Evolutionary conservation across 1,284 basidiomycete genomes (phyloP).

Genomic region (Testicularia cyperi): DNA sequence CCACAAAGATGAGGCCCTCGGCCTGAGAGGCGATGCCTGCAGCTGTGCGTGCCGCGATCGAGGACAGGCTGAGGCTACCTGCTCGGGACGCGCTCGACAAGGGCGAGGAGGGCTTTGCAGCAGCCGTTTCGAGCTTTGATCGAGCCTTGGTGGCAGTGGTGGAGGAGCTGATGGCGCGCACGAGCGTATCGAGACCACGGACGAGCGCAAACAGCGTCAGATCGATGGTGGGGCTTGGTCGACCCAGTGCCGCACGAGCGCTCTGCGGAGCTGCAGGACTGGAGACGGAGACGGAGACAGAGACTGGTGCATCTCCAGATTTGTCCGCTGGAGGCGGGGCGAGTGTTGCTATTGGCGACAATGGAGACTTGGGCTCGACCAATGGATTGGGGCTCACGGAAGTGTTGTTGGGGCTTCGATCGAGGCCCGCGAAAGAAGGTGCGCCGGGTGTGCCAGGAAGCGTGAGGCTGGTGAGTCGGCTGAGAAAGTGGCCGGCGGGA

Average conservation of each 20-base stretch:
- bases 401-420: too few species aligned
- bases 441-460: constrained; percentile 29
- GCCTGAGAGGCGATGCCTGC: constrained; percentile 22
- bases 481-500: constrained; percentile 49
- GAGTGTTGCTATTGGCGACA: too few species aligned
- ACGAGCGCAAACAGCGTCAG: constrained; percentile 61
- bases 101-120: background rate
- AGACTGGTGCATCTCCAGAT: too few species aligned
- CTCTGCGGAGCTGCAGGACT: too few species aligned
- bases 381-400: too few species aligned
- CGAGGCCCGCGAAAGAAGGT: too few species aligned
- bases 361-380: too few species aligned
- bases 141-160: constrained; percentile 6
- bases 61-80: background rate
- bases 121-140: background rate
- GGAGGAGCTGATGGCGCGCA: constrained; percentile 34
- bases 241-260: constrained; percentile 20
- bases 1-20: constrained; percentile 49
- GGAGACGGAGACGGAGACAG: constrained; percentile 2
- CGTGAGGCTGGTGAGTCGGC: constrained; percentile 40
- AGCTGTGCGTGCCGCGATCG: constrained; percentile 3
- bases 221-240: constrained; percentile 59
- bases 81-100: background rate
- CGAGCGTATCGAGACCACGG: constrained; percentile 57
- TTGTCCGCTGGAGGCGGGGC: too few species aligned